phyloP scores from a whole-genome alignment of 1,284 basidiomycete species.

The Rhizoctonia solani region DNA sequence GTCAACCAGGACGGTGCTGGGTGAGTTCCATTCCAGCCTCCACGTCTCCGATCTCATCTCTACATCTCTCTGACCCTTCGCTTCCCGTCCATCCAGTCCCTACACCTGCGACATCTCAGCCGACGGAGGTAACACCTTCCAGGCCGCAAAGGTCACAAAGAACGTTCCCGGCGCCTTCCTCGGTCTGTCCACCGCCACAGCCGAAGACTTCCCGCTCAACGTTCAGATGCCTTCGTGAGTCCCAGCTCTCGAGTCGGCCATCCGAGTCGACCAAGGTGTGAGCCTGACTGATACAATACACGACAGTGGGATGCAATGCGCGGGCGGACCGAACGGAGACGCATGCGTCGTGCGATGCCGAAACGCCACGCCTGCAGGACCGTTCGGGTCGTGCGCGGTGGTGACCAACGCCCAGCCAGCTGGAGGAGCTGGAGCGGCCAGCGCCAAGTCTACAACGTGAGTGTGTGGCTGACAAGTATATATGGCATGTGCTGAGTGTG shows the following conservation, averaged over 20 bases:
- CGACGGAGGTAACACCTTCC: conserved; percentile 40
- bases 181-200: conserved; percentile 39
- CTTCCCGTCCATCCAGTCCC: not conserved
- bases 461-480: too few species aligned
- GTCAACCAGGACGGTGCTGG: conserved; percentile 32
- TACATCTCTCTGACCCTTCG: too few species aligned
- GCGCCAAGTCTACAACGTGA: too few species aligned
- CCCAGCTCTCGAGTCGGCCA: too few species aligned
- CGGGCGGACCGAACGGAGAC: conserved; percentile 28
- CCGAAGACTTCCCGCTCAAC: conserved; percentile 41
- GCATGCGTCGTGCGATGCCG: conserved; percentile 32
- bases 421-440: not conserved
- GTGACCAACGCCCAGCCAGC: not conserved
- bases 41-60: too few species aligned
- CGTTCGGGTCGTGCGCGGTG: conserved; percentile 24
- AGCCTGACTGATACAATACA: not conserved
- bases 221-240: conserved; percentile 39
- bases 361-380: conserved; percentile 31
- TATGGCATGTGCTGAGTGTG: too few species aligned
- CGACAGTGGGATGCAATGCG: conserved; percentile 24
- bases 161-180: conserved; percentile 41
- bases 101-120: conserved; percentile 21
- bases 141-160: conserved; percentile 38
- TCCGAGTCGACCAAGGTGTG: not conserved
- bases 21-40: not conserved